These are phyloP conservation scores for Nakazawaea holstii DNA, from an alignment of 805 yeast genomes.

Conservation along the genomic window DNA sequence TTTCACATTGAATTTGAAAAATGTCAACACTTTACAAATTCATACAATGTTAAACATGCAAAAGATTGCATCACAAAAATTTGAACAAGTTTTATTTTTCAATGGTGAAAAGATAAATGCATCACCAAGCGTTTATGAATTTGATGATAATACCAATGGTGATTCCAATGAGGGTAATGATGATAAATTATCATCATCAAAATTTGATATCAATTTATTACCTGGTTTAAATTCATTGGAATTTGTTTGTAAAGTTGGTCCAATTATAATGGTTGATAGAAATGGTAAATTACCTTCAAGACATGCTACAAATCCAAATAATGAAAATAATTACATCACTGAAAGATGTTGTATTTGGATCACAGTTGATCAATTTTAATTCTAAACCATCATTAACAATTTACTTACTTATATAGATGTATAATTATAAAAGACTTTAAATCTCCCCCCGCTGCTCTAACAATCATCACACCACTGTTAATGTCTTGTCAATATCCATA, in stretches of 20 bases:
- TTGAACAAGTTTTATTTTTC: constrained; percentile 9
- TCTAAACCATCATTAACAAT: neutral
- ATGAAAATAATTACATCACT: constrained; percentile 18
- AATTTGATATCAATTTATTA: constrained; percentile 41
- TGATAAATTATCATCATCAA: constrained; percentile 15
- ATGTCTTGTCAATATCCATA: constrained; percentile 4
- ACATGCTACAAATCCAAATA: constrained; percentile 13
- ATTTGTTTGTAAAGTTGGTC: constrained; percentile 30
- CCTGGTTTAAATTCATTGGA: constrained; percentile 41
- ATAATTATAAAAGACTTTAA: neutral
- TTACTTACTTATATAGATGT: neutral
- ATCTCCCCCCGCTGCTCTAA: too few species aligned
- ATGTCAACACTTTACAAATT: constrained; percentile 2
- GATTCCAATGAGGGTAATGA: neutral
- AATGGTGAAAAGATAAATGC: constrained; percentile 11
- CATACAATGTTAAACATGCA: constrained; percentile 3
- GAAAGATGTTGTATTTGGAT: constrained; percentile 36
- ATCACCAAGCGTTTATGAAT: constrained; percentile 4
- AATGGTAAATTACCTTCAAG: constrained; percentile 16
- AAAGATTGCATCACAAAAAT: constrained; percentile 8
- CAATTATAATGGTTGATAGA: constrained; percentile 15
- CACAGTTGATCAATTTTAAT: constrained; percentile 25
- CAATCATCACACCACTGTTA: neutral
- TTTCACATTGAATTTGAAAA: constrained; percentile 7
- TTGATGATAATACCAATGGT: neutral